Base-by-base conservation (phyloP, 495 filamentous ascomycete genomes). In the Neurospora discreta region DNA sequence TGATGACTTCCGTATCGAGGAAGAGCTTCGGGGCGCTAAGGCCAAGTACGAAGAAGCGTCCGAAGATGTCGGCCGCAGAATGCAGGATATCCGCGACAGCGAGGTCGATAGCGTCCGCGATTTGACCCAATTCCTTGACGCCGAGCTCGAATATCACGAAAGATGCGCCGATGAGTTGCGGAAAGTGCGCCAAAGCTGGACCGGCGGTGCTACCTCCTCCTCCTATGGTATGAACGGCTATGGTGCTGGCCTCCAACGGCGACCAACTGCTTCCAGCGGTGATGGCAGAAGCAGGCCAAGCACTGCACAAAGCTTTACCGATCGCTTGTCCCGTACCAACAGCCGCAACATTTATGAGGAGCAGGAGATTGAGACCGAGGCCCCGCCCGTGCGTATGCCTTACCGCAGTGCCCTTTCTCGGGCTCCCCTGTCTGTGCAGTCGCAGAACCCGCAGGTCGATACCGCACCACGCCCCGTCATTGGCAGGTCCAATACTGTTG, bases 31-130 rank as follows among this genome's bases (percentile, higher is more conserved):
- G 72, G 87, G 89, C 16, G 91, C 97, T 78, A 97, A 97, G 77
- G 91, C 92, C 72, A 99, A 98, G 80, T 99, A 97, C 77, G 95
- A 97, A 76, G 96, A 98, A 80, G 91, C 93, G 7, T 97, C 88
- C 73, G 95, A 98, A 74, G 95, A 99, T 75, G 95, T 99, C 72
- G 85, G 89, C 74, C 89, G 95, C 73, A 88, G 95, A 70, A 99
- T 99, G 96, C 88, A 95, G 80, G 95, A 99, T 74, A 97, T 99
- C 80, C 92, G 95, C 80, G 93, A 97, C 70, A 89, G 93, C 9
- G 95, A 99, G 78, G 85, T 82, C 20, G 95, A 98, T 69, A 94
- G 90, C 74, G 87, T 97, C 39, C 86, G 86, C 71, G 95, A 98
- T 76, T 81, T 99, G 70, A 88, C 88, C 3, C 82, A 87, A 9